These are phyloP conservation scores for Penicillium salamii DNA, from an alignment of 495 filamentous ascomycete genomes.

Conservation along the genomic window DNA sequence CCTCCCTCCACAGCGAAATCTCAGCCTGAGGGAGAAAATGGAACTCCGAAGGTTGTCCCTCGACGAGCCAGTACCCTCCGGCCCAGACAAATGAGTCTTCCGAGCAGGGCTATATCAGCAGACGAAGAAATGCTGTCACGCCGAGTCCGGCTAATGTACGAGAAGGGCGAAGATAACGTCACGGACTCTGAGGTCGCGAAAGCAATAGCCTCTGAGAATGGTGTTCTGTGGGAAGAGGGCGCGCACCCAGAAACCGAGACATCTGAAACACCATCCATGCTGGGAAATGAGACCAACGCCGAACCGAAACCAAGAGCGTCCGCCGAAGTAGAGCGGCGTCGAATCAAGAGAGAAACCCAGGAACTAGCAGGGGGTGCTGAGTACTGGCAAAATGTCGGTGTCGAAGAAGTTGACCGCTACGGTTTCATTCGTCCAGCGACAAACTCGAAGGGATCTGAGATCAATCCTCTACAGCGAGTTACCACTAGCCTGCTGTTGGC, in stretches of 20 bases:
- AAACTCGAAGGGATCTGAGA: slow-evolving; percentile 38
- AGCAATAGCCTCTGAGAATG: slow-evolving; percentile 51
- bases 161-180: slow-evolving; percentile 61
- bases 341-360: slow-evolving; percentile 48
- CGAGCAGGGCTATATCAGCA: slow-evolving; percentile 52
- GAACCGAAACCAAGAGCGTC: slow-evolving; percentile 24
- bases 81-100: slow-evolving; percentile 33
- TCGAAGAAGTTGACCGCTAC: slow-evolving; percentile 85
- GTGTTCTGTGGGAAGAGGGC: slow-evolving; percentile 56
- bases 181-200: slow-evolving; percentile 46
- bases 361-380: slow-evolving; percentile 84
- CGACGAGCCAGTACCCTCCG: slow-evolving; percentile 40
- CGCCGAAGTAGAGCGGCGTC: slow-evolving; percentile 22
- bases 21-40: slow-evolving; percentile 17
- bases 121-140: slow-evolving; percentile 84
- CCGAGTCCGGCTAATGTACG: slow-evolving; percentile 90
- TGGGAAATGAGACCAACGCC: slow-evolving; percentile 11
- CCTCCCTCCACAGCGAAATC: slow-evolving; percentile 5
- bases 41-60: slow-evolving; percentile 35
- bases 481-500: slow-evolving; percentile 62
- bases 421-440: slow-evolving; percentile 75
- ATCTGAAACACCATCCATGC: slow-evolving; percentile 27
- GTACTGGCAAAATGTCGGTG: slow-evolving; percentile 91
- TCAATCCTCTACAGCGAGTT: slow-evolving; percentile 60
- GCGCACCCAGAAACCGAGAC: slow-evolving; percentile 46